These are phyloP conservation scores for Fraxinus paxiana DNA, from an alignment of 305 asterid species.

Conservation along the genomic window DNA sequence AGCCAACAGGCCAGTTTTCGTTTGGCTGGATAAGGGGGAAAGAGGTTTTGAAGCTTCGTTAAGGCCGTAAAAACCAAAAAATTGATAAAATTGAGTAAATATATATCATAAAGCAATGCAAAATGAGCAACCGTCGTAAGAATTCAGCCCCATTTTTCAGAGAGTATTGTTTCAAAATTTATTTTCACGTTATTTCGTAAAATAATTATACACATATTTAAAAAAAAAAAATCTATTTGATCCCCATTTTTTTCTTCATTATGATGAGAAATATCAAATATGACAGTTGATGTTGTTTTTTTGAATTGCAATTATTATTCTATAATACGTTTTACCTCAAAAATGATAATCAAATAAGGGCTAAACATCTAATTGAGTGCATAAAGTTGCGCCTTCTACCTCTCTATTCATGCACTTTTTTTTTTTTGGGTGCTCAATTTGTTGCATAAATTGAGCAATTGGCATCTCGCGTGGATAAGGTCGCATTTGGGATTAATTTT, in stretches of 20 bases:
- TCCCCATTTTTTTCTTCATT: no score
- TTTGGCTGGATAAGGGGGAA: background rate
- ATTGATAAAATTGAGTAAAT: background rate
- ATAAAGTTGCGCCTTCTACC: background rate
- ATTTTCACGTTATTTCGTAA: no score
- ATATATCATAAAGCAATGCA: background rate
- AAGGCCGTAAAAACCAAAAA: background rate
- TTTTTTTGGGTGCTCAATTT: background rate
- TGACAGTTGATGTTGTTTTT: no score
- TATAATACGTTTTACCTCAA: no score
- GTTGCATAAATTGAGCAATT: background rate
- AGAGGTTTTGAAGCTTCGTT: slow-evolving; percentile 15
- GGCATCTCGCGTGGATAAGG: background rate
- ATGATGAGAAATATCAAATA: no score
- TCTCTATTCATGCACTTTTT: background rate
- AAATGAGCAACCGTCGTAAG: background rate
- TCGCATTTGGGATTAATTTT: background rate
- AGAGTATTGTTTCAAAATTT: background rate
- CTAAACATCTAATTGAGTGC: background rate
- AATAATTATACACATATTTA: no score
- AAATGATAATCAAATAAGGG: no score
- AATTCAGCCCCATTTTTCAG: background rate
- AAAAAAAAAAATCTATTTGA: no score
- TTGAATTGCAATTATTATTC: no score
- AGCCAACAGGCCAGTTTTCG: background rate